Evolutionary conservation across 441 rosid species (phyloP), one percentile per base, ranked within the genome.

Genomic region (Erodium moschatum): DNA sequence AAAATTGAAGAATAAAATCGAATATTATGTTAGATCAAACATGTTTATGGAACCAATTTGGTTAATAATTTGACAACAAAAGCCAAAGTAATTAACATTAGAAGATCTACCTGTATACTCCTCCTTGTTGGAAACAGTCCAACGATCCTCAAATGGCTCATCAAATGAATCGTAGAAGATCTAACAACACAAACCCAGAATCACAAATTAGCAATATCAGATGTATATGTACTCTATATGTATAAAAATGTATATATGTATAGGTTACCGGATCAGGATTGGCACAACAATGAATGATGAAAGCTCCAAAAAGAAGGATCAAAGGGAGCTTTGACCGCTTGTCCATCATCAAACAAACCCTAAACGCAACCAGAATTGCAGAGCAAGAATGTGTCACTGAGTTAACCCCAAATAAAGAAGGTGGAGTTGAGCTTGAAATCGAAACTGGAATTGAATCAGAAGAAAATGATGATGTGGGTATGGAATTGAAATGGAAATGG

Each of bases 101-200:
- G n/a, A n/a, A n/a, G n/a, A n/a, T n/a, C n/a, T 24, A 38, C 61
- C 61, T 54, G 61, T 54, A 15, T 54, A 54, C 61, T 54, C 61
- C 1, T 54, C 61, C 21, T 54, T 54, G 21, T 54, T 18, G 21
- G 61, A 54, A 54, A 54, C 61, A 16, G 61, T 54, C 61, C 61
- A 54, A 16, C 61, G 61, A 2, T 10, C 24, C 61, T 54, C 61
- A 54, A 54, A 54, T 54, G 61, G 61, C 61, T 54, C 61, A 54
- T 54, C 61, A 18, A 54, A 54, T 18, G 61, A 54, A 16, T 54
- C 61, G 16, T 5, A 54, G 21, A 54, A 54, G 61, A 54, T 16
- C 61, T 54, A 18, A 54, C 5, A 54, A 54, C 2, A 48, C 18
- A 48, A n/a, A 40, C 46, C 46, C 46, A 44, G 50, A 44, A 52